These are phyloP conservation scores for Penicillium manginii DNA, from an alignment of 495 filamentous ascomycete species.

Conservation along the genomic window DNA sequence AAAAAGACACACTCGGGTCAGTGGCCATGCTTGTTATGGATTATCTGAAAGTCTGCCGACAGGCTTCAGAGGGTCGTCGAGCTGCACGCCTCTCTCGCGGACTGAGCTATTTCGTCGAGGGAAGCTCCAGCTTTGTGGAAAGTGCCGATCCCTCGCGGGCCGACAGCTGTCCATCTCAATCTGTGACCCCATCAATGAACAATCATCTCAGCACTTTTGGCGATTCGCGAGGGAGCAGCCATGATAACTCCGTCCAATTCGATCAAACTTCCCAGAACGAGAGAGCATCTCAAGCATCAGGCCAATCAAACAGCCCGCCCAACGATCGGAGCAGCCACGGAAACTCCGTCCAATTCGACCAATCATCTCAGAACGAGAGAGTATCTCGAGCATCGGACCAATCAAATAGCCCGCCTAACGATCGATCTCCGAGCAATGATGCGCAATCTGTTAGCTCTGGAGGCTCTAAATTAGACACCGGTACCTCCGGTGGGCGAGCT, in stretches of 20 bases:
- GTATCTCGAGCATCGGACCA: conserved; percentile 18
- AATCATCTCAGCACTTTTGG: conserved; percentile 32
- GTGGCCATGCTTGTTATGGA: conserved; percentile 63
- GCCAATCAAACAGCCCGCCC: conserved; percentile 21
- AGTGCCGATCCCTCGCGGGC: conserved; percentile 31
- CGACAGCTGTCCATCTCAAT: conserved; percentile 25
- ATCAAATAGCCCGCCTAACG: conserved; percentile 22
- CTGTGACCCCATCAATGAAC: conserved; percentile 32
- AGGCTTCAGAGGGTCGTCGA: conserved; percentile 59
- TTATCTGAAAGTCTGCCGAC: conserved; percentile 61
- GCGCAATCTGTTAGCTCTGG: conserved; percentile 35
- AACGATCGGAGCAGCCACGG: conserved; percentile 7
- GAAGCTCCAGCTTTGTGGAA: conserved; percentile 50
- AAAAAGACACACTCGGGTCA: conserved; percentile 47
- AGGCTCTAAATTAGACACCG: conserved; percentile 29
- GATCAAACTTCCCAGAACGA: conserved; percentile 15
- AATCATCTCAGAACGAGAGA: conserved; percentile 16
- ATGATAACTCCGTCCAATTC: neutral
- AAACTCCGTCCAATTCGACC: neutral
- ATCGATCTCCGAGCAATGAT: conserved; percentile 33
- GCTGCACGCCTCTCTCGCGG: conserved; percentile 63
- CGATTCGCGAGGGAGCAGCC: conserved; percentile 29
- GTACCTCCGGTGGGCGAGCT: conserved; percentile 29
- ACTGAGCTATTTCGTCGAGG: conserved; percentile 66
- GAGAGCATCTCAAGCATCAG: conserved; percentile 17